A percentile compares a stretch with the other conserved stretches of the same genome.
Conservation (phyloP, 2,329 filamentous ascomycete genomes). For the Fusarium verticillioides region DNA sequence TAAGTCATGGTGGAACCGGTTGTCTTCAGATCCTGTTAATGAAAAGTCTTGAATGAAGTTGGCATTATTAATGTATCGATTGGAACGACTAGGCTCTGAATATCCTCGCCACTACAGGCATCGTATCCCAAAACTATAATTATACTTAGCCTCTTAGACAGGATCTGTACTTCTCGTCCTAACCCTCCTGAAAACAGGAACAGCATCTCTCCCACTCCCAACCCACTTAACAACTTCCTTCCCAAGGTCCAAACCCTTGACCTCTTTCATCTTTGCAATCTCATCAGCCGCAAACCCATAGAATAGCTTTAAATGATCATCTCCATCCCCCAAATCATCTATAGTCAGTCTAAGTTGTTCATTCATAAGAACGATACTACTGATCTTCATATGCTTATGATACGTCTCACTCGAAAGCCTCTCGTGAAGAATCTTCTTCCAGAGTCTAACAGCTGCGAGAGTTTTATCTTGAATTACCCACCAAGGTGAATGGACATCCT, state of each 20-base stretch:
- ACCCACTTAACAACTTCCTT: constrained; percentile 10
- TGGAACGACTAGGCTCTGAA: neutral
- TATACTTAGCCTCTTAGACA: neutral
- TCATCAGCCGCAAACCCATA: constrained; percentile 28
- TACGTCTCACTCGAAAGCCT: constrained; percentile 7
- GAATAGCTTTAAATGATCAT: constrained; percentile 17
- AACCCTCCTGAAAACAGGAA: constrained; percentile 4
- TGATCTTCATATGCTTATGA: constrained; percentile 3
- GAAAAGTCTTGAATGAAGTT: neutral
- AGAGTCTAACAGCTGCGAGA: neutral
- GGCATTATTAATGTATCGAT: neutral
- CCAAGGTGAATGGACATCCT: neutral
- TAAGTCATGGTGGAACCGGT: neutral
- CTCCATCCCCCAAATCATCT: neutral
- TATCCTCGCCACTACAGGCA: neutral
- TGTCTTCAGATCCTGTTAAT: neutral
- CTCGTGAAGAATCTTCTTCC: neutral
- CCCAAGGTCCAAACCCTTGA: neutral
- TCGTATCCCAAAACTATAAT: neutral
- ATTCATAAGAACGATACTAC: constrained; percentile 18
- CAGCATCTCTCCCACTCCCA: neutral
- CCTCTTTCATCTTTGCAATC: constrained; percentile 1
- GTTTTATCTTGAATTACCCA: constrained; percentile 5
- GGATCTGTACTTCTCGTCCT: neutral
- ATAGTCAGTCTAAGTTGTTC: constrained; percentile 17